Conservation (phyloP, 1,284 basidiomycete species). For the Apiotrichum siamense region DNA sequence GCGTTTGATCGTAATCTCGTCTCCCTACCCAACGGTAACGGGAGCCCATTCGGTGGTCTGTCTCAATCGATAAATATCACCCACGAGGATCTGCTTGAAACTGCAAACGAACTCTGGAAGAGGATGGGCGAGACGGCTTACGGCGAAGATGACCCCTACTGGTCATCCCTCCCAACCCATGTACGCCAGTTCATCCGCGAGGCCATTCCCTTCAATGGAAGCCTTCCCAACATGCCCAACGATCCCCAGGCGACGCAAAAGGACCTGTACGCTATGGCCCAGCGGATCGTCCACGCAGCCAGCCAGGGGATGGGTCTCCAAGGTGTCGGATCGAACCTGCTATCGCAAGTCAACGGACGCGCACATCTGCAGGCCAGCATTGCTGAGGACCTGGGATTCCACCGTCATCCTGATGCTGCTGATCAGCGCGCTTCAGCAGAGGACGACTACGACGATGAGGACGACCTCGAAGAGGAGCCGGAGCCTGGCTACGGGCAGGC, state of each 20-base stretch:
- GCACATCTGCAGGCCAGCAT: conserved; percentile 31
- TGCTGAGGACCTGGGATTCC: conserved; percentile 51
- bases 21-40: conserved; percentile 19
- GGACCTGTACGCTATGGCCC: conserved; percentile 61
- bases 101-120: conserved; percentile 47
- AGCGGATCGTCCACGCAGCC: conserved; percentile 55
- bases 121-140: conserved; percentile 48
- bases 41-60: conserved; percentile 27
- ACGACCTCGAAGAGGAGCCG: conserved; percentile 35
- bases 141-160: conserved; percentile 55
- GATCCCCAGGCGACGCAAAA: conserved; percentile 35
- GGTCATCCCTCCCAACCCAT: conserved; percentile 55
- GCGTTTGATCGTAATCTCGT: conserved; percentile 12
- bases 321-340: conserved; percentile 38
- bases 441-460: conserved; percentile 50
- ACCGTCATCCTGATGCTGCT: conserved; percentile 49
- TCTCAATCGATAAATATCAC: conserved; percentile 39
- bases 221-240: conserved; percentile 24
- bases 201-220: conserved; percentile 50
- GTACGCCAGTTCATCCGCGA: conserved; percentile 55
- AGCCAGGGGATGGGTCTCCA: conserved; percentile 52
- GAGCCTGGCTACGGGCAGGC: conserved; percentile 21
- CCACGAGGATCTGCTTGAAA: conserved; percentile 47
- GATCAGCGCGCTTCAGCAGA: conserved; percentile 30
- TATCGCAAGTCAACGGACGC: conserved; percentile 29